Evolutionary conservation across 2,329 filamentous ascomycete species (phyloP).

Genomic region (Clathrospora elynae): DNA sequence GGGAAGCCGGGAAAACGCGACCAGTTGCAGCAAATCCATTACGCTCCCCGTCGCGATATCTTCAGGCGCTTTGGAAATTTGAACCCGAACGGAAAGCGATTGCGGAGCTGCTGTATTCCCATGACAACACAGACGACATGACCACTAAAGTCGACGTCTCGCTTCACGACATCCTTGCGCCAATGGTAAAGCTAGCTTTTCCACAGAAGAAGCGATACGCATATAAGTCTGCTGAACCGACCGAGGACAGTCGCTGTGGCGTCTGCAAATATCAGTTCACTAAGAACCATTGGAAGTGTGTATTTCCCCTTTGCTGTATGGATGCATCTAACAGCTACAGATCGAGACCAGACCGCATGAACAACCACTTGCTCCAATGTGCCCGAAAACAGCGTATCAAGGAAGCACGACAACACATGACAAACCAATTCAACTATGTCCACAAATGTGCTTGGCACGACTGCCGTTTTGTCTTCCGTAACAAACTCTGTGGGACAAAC

Average conservation of each 20-base stretch:
- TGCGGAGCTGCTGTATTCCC: not conserved
- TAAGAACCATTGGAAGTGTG: not conserved
- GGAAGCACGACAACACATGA: not conserved
- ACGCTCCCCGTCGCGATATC: slow-evolving; percentile 3
- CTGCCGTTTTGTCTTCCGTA: not conserved
- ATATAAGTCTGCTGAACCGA: not conserved
- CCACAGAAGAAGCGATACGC: slow-evolving; percentile 1
- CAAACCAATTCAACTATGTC: not conserved
- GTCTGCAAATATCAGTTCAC: not conserved
- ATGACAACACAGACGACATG: not conserved
- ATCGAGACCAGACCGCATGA: not conserved
- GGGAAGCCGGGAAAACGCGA: not conserved
- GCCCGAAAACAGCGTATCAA: slow-evolving; percentile 1
- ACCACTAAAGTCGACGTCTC: not conserved
- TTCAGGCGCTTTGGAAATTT: slow-evolving; percentile 5
- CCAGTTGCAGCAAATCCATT: not conserved
- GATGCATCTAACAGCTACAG: not conserved
- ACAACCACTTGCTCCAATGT: slow-evolving; percentile 3
- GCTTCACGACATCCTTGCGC: slow-evolving; percentile 1
- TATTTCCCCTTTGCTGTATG: not conserved
- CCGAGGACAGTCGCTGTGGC: not conserved
- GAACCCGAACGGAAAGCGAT: slow-evolving; percentile 2
- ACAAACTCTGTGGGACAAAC: not conserved
- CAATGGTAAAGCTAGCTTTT: not conserved
- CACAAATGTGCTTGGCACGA: not conserved